Percentiles rank a stretch among this genome's conserved stretches.
These are phyloP conservation scores for Polyporus arcularius DNA, from an alignment of 768 basidiomycete genomes.

Conservation along the genomic window DNA sequence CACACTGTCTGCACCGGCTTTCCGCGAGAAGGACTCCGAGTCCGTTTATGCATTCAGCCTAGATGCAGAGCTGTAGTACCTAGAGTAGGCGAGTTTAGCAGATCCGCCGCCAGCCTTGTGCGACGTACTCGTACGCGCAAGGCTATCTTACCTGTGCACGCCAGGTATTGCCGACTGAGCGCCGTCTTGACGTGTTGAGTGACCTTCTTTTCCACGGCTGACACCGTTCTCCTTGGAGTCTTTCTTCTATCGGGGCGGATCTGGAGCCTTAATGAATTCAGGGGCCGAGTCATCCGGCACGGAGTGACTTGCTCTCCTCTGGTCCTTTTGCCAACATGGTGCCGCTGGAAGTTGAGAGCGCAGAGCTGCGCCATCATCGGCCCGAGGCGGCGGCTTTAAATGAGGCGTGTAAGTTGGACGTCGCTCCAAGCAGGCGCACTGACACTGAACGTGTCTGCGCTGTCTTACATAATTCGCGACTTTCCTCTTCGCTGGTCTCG, in stretches of 20 bases:
- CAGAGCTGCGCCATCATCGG: constrained; percentile 1
- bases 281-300: constrained; percentile 1
- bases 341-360: neutral
- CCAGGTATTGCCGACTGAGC: neutral
- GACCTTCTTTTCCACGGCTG: constrained; percentile 16
- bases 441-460: constrained; percentile 9
- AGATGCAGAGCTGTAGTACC: too few species aligned
- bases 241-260: constrained; percentile 14
- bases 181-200: neutral
- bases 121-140: neutral
- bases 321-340: neutral
- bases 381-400: constrained; percentile 6
- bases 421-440: constrained; percentile 10
- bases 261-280: constrained; percentile 11
- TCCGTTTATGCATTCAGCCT: too few species aligned
- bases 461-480: constrained; percentile 20
- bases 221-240: constrained; percentile 5
- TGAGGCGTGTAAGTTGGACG: constrained; percentile 8
- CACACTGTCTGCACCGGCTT: too few species aligned
- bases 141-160: neutral
- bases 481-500: constrained; percentile 15
- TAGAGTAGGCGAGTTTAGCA: neutral
- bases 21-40: too few species aligned
- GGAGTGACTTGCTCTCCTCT: neutral
- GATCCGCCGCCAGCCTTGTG: neutral